A percentile compares a stretch with the other conserved stretches of the same genome.
Conservation (phyloP, 1,284 basidiomycete species). For the Tylopilus sp. region DNA sequence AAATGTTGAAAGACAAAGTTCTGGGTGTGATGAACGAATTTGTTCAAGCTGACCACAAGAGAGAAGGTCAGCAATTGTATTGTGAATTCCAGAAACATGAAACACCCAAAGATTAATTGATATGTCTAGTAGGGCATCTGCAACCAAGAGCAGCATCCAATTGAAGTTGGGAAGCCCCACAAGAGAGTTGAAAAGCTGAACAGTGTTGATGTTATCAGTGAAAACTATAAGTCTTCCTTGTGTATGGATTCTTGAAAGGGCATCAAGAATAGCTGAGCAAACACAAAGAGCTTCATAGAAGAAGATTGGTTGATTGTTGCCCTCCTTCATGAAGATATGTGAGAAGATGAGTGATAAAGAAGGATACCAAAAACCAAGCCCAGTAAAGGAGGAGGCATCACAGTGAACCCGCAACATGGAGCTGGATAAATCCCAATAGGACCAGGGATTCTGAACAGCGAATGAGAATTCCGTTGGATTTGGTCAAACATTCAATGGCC, state of each 20-base stretch:
- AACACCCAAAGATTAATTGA: constrained; percentile 33
- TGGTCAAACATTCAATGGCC: constrained; percentile 40
- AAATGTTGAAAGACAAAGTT: too few relatives aligned
- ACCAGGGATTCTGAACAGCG: constrained; percentile 41
- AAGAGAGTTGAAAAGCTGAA: constrained; percentile 37
- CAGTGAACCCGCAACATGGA: too few relatives aligned
- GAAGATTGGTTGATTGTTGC: constrained; percentile 35
- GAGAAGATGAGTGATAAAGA: too few relatives aligned
- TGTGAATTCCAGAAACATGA: constrained; percentile 31
- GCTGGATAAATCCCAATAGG: too few relatives aligned
- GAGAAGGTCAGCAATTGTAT: not conserved
- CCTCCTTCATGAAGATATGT: constrained; percentile 25
- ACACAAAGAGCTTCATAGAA: constrained; percentile 45
- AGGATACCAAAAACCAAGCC: too few relatives aligned
- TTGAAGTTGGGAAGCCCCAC: constrained; percentile 28
- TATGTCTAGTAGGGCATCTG: constrained; percentile 22
- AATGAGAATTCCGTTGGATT: constrained; percentile 40
- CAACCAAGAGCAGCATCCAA: constrained; percentile 23
- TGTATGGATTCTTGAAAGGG: not conserved
- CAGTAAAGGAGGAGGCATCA: too few relatives aligned
- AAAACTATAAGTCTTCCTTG: constrained; percentile 24
- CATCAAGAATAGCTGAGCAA: constrained; percentile 25
- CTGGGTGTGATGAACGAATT: too few relatives aligned
- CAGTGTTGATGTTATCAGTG: constrained; percentile 39
- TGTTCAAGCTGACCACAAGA: too few relatives aligned